Percentiles rank a stretch among this genome's conserved stretches.
These are phyloP conservation scores for Dipodascopsis tothii DNA, from an alignment of 805 yeast species.

Conservation along the genomic window DNA sequence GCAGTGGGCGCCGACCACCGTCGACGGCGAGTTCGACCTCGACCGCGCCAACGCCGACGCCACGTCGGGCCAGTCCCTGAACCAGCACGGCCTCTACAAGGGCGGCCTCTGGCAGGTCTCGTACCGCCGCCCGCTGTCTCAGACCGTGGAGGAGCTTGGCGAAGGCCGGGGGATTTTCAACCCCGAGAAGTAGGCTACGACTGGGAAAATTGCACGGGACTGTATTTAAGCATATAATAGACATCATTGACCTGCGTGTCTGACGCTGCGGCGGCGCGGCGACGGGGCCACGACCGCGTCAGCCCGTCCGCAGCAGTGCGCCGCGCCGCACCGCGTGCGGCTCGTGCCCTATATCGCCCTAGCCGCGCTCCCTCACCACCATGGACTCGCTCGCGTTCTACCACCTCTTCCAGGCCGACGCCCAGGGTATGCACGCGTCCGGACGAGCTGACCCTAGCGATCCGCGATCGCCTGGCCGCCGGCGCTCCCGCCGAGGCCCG, in stretches of 20 bases:
- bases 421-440: no score
- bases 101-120: slow-evolving; percentile 34
- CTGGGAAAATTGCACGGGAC: no score
- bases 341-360: no score
- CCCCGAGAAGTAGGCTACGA: slow-evolving; percentile 8
- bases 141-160: slow-evolving; percentile 70
- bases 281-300: no score
- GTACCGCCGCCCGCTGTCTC: slow-evolving; percentile 73
- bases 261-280: no score
- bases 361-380: no score
- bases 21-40: slow-evolving; percentile 28
- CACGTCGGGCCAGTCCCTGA: neutral
- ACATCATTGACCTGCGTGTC: no score
- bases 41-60: slow-evolving; percentile 23
- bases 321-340: no score
- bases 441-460: neutral
- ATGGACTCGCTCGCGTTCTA: no score
- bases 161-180: slow-evolving; percentile 28
- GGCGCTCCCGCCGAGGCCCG: neutral
- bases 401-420: slow-evolving; percentile 1
- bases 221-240: no score
- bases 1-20: slow-evolving; percentile 20
- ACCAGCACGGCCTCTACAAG: neutral
- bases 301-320: no score
- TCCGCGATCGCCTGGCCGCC: neutral